phyloP scores from a whole-genome alignment of 306 rosid species.

The Trifolium fragiferum region DNA sequence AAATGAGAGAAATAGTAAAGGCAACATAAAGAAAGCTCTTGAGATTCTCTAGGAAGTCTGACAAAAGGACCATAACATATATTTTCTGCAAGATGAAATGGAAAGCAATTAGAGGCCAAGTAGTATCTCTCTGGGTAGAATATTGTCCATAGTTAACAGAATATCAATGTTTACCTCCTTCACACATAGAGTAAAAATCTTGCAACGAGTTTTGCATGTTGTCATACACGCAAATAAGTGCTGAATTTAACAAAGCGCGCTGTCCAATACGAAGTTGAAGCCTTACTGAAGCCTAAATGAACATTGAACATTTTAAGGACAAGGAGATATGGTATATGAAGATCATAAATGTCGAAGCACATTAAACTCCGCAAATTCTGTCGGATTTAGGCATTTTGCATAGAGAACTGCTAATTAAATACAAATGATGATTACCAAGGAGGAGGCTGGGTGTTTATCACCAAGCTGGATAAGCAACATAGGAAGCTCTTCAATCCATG shows the following conservation, averaged over 20 bases:
- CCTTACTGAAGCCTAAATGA: constrained; percentile 64
- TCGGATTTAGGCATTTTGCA: constrained; percentile 28
- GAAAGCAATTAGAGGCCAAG: constrained; percentile 37
- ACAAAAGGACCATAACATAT: constrained; percentile 71
- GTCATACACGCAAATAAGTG: constrained; percentile 62
- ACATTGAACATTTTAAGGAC: constrained; percentile 29
- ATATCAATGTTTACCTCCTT: constrained; percentile 59
- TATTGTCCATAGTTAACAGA: constrained; percentile 22
- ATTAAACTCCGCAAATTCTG: constrained; percentile 17
- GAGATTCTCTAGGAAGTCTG: constrained; percentile 74
- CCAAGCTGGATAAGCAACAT: constrained; percentile 70
- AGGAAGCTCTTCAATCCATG: constrained; percentile 83
- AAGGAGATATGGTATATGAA: constrained; percentile 20
- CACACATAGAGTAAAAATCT: constrained; percentile 54
- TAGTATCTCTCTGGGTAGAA: neutral
- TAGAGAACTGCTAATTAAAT: constrained; percentile 36
- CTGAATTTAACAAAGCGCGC: constrained; percentile 55
- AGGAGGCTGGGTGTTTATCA: constrained; percentile 62
- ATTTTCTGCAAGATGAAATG: constrained; percentile 60
- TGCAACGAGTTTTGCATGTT: constrained; percentile 60
- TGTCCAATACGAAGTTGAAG: constrained; percentile 77
- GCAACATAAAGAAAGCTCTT: constrained; percentile 78
- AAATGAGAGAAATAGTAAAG: constrained; percentile 70
- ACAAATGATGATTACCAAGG: constrained; percentile 55
- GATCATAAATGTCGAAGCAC: constrained; percentile 27